phyloP scores from a whole-genome alignment of 306 rosid species.

The Rosa multiflora region DNA sequence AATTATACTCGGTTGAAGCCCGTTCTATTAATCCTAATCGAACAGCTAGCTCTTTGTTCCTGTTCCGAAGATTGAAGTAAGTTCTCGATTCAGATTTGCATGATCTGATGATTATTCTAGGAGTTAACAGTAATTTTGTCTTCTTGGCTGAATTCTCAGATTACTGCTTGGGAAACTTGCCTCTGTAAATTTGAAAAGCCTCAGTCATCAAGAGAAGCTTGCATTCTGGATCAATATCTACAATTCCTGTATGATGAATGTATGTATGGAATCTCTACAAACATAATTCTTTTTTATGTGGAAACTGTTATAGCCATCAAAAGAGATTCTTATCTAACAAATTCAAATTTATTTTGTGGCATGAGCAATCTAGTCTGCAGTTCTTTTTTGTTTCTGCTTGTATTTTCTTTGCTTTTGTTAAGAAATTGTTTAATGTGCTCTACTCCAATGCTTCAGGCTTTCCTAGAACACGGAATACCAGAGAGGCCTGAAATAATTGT shows the following conservation, averaged over 20 bases:
- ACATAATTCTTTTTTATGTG: not conserved
- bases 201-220: conserved; percentile 85
- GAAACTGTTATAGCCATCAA: not conserved
- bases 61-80: conserved; percentile 74
- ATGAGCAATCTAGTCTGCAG: not conserved
- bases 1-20: conserved; percentile 49
- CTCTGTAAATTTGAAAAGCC: conserved; percentile 62
- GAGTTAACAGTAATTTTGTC: conserved; percentile 3
- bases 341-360: not conserved
- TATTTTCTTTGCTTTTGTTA: not conserved
- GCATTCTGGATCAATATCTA: conserved; percentile 97
- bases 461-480: conserved; percentile 77
- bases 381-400: not conserved
- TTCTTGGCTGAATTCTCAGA: conserved; percentile 46
- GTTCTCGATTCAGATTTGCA: conserved; percentile 23
- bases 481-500: conserved; percentile 76
- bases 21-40: conserved; percentile 62
- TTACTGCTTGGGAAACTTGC: conserved; percentile 74
- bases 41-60: conserved; percentile 63
- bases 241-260: conserved; percentile 96
- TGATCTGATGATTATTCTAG: not conserved
- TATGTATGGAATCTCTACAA: conserved; percentile 25
- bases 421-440: not conserved
- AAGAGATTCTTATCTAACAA: not conserved
- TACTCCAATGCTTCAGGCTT: conserved; percentile 56